phyloP scores from a whole-genome alignment of 2,329 filamentous ascomycete species.

The Botrytis deweyae region DNA sequence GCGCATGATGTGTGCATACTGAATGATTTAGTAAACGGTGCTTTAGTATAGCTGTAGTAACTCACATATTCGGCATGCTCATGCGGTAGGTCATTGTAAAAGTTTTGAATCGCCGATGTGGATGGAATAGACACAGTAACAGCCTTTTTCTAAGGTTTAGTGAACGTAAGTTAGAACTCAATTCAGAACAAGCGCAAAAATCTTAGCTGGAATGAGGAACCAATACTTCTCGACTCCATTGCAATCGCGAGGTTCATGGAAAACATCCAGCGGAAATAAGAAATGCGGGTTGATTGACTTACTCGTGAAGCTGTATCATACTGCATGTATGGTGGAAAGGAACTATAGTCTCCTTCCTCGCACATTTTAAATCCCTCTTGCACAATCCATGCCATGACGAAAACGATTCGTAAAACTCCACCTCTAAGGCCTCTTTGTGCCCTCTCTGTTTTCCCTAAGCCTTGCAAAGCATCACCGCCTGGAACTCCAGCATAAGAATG shows the following conservation, averaged over 20 bases:
- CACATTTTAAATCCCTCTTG: conserved; percentile 20
- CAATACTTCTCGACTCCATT: neutral
- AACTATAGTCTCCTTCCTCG: conserved; percentile 20
- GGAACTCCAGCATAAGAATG: conserved; percentile 34
- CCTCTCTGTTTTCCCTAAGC: conserved; percentile 32
- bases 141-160: conserved; percentile 22
- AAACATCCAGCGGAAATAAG: neutral
- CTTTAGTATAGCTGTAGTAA: neutral
- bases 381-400: conserved; percentile 42
- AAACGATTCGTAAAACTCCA: conserved; percentile 40
- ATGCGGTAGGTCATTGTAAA: conserved; percentile 18
- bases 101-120: conserved; percentile 13
- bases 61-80: conserved; percentile 20
- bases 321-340: conserved; percentile 18
- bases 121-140: conserved; percentile 17
- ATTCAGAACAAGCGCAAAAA: no score
- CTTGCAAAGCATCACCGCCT: conserved; percentile 33
- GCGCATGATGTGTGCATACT: conserved; percentile 40
- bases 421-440: conserved; percentile 26
- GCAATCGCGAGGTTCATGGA: no score
- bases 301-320: conserved; percentile 18
- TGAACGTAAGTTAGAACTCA: conserved; percentile 13
- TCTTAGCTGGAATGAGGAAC: neutral
- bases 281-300: conserved; percentile 1
- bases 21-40: conserved; percentile 23